Conservation (phyloP, 768 basidiomycete genomes). For the Podaxis pistillaris region DNA sequence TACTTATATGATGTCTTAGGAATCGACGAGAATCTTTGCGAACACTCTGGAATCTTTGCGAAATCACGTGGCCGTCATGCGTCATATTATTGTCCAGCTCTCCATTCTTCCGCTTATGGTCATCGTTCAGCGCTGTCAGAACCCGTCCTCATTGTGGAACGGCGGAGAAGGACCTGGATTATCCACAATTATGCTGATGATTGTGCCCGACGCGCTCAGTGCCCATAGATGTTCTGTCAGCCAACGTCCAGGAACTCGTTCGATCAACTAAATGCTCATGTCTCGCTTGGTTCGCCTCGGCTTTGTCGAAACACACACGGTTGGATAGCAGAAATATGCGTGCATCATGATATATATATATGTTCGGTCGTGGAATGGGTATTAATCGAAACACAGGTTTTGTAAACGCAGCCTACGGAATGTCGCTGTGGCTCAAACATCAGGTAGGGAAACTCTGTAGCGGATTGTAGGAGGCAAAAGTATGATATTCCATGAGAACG, state of each 20-base stretch:
- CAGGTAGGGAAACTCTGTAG: conserved; percentile 2
- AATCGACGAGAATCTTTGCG: conserved; percentile 41
- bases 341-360: neutral
- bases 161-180: conserved; percentile 7
- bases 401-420: conserved; percentile 12
- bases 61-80: conserved; percentile 32
- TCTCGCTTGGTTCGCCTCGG: too few species aligned
- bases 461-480: neutral
- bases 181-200: conserved; percentile 18
- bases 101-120: neutral
- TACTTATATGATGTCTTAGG: conserved; percentile 39
- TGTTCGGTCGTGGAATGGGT: conserved; percentile 1
- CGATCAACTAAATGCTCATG: too few species aligned
- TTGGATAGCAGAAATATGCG: neutral
- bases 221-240: neutral
- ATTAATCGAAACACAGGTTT: conserved; percentile 5
- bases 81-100: conserved; percentile 18
- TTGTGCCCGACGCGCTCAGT: neutral
- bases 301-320: neutral
- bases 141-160: neutral
- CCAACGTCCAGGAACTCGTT: too few species aligned
- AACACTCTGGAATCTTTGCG: conserved; percentile 46
- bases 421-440: conserved; percentile 13
- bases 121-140: conserved; percentile 9
- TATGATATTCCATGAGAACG: conserved; percentile 12